Base-by-base conservation (phyloP, 345 rosid species). In the Populus ilicifolia region DNA sequence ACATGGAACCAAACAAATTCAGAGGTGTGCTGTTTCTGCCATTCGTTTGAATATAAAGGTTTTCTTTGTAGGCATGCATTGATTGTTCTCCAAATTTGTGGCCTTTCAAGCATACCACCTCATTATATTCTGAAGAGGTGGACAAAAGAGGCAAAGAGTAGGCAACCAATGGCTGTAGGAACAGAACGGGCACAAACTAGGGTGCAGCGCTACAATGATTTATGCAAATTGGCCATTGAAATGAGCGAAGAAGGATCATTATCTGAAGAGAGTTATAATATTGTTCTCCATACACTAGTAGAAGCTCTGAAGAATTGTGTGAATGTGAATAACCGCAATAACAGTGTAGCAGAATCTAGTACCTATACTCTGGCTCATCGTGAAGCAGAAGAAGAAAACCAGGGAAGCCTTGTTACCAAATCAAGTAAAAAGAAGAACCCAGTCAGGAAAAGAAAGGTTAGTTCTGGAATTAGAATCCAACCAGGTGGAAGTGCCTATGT, bases 191-290 rank as follows among this genome's bases (percentile, higher is more conserved):
- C 5, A 44, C 71, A 70, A 29, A 77, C 83, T 25, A 83, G 91
- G 83, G 88, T 82, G 69, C 87, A 80, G 18, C 85, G 87, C 20
- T 88, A 88, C 80, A 88, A 86, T 82, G 84, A 83, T 30, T 72
- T 88, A 30, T 88, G 91, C 73, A 80, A 76, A 77, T 74, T 65
- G 43, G 89, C 91, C 44, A 80, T 88, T 73, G 83, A 85, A 70
- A 82, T 88, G 85, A 85, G 89, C 48, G 89, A 86, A 77, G 88
- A 86, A 77, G 91, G 89, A 41, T 86, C 89, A 17, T 68, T 83
- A 69, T 83, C 87, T 63, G 84, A 85, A 59, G 84, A 80, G 71
- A 74, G 78, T 62, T 82, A 85, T 52, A 77, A 71, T 74, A 83
- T 88, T 74, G 88, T 83, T 72, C 76, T 85, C 69, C 86, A 88